phyloP scores from a whole-genome alignment of 1,139 yeast species.

The Yamadazyma atmosphaerica region DNA sequence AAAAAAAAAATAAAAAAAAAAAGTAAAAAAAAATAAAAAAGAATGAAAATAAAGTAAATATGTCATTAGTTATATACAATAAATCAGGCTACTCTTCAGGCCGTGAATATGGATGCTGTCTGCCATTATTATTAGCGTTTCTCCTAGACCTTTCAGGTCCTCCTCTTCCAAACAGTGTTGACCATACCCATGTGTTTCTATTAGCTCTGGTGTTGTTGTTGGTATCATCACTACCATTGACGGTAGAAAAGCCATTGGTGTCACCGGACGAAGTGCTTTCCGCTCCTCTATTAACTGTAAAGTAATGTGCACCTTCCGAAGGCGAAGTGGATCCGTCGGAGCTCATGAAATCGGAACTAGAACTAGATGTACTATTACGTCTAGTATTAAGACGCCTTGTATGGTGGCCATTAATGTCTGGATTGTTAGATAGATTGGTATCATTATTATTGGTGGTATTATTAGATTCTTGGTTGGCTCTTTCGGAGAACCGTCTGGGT shows the following conservation, averaged over 20 bases:
- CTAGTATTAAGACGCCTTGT: neutral
- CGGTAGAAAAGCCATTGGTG: too few relatives aligned
- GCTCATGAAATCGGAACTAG: conserved; percentile 1
- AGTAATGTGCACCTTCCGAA: conserved; percentile 2
- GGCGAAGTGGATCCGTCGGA: conserved; percentile 1
- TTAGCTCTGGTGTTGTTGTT: conserved; percentile 5
- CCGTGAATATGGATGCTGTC: conserved; percentile 33
- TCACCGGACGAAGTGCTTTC: conserved; percentile 5
- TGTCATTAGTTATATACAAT: too few relatives aligned
- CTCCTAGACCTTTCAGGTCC: conserved; percentile 35
- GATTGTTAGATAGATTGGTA: neutral
- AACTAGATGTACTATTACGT: neutral
- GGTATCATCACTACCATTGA: conserved; percentile 12
- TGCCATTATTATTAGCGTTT: conserved; percentile 9
- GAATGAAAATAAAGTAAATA: too few relatives aligned
- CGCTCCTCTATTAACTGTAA: conserved; percentile 3
- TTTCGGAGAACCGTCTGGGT: conserved; percentile 3
- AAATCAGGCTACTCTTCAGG: too few relatives aligned
- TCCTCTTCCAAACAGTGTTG: conserved; percentile 18
- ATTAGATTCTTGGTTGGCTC: neutral
- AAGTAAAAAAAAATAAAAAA: too few relatives aligned
- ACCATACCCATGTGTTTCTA: conserved; percentile 5
- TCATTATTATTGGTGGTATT: neutral
- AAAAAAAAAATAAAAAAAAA: too few relatives aligned
- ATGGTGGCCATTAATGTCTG: neutral